These are phyloP conservation scores for Alnus rubra DNA, from an alignment of 306 rosid genomes.

Conservation along the genomic window DNA sequence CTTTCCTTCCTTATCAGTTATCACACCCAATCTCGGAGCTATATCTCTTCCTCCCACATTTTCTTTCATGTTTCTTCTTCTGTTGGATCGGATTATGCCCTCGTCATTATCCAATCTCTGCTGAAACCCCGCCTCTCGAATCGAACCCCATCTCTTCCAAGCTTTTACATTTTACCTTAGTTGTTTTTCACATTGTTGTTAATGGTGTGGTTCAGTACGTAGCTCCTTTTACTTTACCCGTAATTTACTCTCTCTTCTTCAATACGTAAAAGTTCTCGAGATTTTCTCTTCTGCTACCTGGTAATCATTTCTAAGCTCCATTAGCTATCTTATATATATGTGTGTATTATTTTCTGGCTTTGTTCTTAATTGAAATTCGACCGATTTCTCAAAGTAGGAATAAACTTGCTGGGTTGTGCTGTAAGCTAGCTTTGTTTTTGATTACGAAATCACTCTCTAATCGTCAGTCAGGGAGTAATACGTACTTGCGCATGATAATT, in stretches of 20 bases:
- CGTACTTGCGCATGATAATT: background rate
- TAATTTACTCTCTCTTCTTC: conserved; percentile 4
- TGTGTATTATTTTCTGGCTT: background rate
- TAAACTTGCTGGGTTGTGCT: background rate
- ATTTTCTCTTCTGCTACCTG: conserved; percentile 24
- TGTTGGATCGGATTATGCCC: conserved; percentile 23
- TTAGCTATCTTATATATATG: background rate
- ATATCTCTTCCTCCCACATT: conserved; percentile 31
- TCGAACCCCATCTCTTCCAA: conserved; percentile 2
- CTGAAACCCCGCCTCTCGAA: conserved; percentile 32
- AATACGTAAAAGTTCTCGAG: conserved; percentile 6
- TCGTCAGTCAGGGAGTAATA: background rate
- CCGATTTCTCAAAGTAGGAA: background rate
- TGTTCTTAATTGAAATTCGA: background rate
- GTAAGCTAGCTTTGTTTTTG: background rate
- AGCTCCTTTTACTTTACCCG: background rate
- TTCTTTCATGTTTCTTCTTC: conserved; percentile 18
- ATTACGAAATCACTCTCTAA: background rate
- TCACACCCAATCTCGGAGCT: conserved; percentile 49
- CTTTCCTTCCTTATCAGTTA: conserved; percentile 99
- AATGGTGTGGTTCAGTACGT: background rate
- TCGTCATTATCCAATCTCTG: conserved; percentile 49
- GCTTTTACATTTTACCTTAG: conserved; percentile 4
- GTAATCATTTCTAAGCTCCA: conserved; percentile 33
- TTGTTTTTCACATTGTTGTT: conserved; percentile 10